phyloP scores from a whole-genome alignment of 257 asterid genomes.

The Rauvolfia tetraphylla region DNA sequence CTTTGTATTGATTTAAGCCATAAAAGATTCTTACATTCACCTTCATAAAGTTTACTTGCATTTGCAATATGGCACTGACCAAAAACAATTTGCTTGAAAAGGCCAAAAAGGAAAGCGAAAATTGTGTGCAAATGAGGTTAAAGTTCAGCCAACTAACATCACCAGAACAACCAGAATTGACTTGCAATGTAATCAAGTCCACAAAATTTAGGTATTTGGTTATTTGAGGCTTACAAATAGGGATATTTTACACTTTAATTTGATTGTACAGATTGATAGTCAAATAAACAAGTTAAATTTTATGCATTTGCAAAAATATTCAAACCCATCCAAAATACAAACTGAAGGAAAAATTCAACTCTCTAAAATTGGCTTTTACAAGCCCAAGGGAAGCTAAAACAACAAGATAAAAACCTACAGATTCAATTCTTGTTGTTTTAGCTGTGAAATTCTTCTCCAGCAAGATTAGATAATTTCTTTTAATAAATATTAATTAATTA shows the following conservation, averaged over 20 bases:
- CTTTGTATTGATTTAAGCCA: neutral
- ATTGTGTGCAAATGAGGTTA: neutral
- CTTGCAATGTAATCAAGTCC: neutral
- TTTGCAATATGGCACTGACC: no score
- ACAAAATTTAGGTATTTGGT: neutral
- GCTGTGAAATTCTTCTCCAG: neutral
- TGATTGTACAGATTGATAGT: neutral
- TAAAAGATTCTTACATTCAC: neutral
- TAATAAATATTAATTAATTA: neutral
- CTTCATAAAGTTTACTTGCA: no score
- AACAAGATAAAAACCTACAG: neutral
- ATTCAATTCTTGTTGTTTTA: neutral
- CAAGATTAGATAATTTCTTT: neutral
- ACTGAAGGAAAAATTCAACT: neutral
- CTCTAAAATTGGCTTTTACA: neutral
- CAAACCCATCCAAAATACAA: neutral
- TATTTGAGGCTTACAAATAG: neutral
- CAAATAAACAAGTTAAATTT: neutral
- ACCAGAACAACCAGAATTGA: neutral
- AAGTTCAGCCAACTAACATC: neutral
- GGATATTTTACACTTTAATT: neutral
- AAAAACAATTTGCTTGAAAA: neutral
- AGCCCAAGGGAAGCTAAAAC: neutral
- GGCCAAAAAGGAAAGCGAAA: neutral
- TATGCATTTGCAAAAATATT: neutral